Evolutionary conservation across 1,139 yeast genomes (phyloP).

Genomic region (Wickerhamiella infanticola): DNA sequence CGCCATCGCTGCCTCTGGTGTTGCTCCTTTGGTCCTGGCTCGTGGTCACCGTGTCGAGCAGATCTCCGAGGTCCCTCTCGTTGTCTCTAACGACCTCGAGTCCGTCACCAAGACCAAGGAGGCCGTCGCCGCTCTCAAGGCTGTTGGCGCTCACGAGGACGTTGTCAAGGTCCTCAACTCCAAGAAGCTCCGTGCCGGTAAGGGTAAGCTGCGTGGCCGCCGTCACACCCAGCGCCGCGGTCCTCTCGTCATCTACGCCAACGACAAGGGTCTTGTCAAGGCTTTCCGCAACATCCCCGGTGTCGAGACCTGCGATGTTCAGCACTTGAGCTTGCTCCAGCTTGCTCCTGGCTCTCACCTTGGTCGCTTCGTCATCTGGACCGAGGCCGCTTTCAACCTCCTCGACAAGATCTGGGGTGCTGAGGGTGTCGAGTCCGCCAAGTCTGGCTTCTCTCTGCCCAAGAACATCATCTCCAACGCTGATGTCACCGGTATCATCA

Average conservation of each 20-base stretch:
- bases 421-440: constrained; percentile 68
- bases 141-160: constrained; percentile 97
- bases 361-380: constrained; percentile 99
- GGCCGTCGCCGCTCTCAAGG: constrained; percentile 96
- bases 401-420: constrained; percentile 97
- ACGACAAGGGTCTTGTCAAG: constrained; percentile 95
- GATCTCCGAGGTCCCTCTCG: constrained; percentile 97
- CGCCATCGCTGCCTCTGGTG: constrained; percentile 98
- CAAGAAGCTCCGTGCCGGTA: constrained; percentile 99
- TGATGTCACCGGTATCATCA: constrained; percentile 92
- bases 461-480: constrained; percentile 86
- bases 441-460: constrained; percentile 88
- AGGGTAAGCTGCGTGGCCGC: constrained; percentile 99
- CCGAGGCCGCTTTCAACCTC: constrained; percentile 94
- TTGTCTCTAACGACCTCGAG: constrained; percentile 88
- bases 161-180: constrained; percentile 96
- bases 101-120: constrained; percentile 93
- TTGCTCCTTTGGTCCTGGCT: constrained; percentile 95
- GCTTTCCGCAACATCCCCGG: constrained; percentile 99
- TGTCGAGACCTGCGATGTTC: constrained; percentile 92
- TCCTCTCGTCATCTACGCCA: constrained; percentile 95
- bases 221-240: constrained; percentile 99
- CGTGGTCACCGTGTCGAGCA: constrained; percentile 99
- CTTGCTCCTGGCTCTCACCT: constrained; percentile 99
- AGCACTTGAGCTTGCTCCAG: constrained; percentile 90